phyloP scores from a whole-genome alignment of 2,329 filamentous ascomycete genomes.

The Venturia aucupariae region DNA sequence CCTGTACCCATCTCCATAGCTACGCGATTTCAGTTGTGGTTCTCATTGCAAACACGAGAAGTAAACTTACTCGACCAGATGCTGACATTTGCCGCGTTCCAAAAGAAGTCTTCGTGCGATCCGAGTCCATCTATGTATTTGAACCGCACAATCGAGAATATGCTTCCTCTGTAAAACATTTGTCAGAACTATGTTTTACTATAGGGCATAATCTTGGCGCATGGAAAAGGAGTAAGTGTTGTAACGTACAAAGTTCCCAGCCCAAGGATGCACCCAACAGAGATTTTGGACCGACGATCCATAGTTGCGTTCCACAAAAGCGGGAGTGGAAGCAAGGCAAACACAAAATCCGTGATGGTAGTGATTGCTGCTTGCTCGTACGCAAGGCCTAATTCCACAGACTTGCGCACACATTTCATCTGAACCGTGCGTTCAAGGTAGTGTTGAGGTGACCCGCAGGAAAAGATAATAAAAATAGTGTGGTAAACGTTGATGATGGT shows the following conservation, averaged over 20 bases:
- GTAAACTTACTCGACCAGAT: conserved; percentile 2
- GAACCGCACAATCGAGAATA: conserved; percentile 15
- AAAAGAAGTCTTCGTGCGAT: conserved; percentile 13
- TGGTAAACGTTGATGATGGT: conserved; percentile 26
- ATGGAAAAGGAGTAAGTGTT: neutral
- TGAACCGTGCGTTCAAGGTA: conserved; percentile 8
- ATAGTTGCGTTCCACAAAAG: conserved; percentile 34
- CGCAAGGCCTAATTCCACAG: conserved; percentile 12
- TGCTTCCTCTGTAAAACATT: conserved; percentile 12
- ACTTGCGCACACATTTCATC: conserved; percentile 12
- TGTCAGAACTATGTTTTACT: neutral
- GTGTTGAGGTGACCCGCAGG: conserved; percentile 23
- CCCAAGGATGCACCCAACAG: conserved; percentile 31
- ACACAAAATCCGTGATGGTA: conserved; percentile 27
- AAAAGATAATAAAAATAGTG: conserved; percentile 24
- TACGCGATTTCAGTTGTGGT: neutral
- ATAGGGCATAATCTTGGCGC: conserved; percentile 1
- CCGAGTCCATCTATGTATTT: conserved; percentile 12
- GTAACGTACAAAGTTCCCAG: conserved; percentile 28
- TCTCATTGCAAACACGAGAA: neutral
- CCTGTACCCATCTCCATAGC: conserved; percentile 14
- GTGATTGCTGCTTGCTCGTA: conserved; percentile 25
- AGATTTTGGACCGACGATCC: conserved; percentile 32
- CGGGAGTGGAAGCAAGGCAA: conserved; percentile 32
- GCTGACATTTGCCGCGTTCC: conserved; percentile 7